These are phyloP conservation scores for Iberis amara DNA, from an alignment of 441 rosid genomes.

Conservation along the genomic window DNA sequence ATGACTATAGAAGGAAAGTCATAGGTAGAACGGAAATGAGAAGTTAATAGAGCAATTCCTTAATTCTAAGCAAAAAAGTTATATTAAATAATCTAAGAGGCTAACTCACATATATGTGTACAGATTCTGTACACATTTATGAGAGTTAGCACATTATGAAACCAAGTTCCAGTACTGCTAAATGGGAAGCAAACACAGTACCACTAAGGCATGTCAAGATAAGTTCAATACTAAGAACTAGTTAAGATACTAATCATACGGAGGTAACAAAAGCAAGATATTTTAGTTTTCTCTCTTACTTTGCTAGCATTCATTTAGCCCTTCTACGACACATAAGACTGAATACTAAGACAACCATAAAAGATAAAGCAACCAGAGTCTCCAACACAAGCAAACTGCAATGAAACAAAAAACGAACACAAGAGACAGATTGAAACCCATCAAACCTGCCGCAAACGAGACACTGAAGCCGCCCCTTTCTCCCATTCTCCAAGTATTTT, in stretches of 20 bases:
- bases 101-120: neutral
- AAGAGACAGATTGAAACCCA: slow-evolving; percentile 30
- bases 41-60: slow-evolving; percentile 1
- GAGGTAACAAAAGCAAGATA: neutral
- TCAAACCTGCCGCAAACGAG: slow-evolving; percentile 83
- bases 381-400: slow-evolving; percentile 25
- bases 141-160: neutral
- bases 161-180: slow-evolving; percentile 11
- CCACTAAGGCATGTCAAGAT: slow-evolving; percentile 15
- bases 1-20: slow-evolving; percentile 4
- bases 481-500: slow-evolving; percentile 76
- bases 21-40: slow-evolving; percentile 2
- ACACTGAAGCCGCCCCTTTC: slow-evolving; percentile 68
- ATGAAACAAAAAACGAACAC: slow-evolving; percentile 21
- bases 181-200: slow-evolving; percentile 8
- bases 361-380: slow-evolving; percentile 21
- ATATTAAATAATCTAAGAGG: slow-evolving; percentile 7
- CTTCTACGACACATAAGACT: slow-evolving; percentile 19
- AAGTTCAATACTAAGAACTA: slow-evolving; percentile 2
- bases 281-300: slow-evolving; percentile 18
- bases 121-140: slow-evolving; percentile 4
- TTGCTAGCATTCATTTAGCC: slow-evolving; percentile 12
- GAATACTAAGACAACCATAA: slow-evolving; percentile 20
- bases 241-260: slow-evolving; percentile 4
- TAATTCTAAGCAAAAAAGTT: neutral